A percentile compares a stretch with the other conserved stretches of the same genome.
These are phyloP conservation scores for Cyclotella cryptica DNA, from an alignment of 108 stramenopile species.

Conservation along the genomic window DNA sequence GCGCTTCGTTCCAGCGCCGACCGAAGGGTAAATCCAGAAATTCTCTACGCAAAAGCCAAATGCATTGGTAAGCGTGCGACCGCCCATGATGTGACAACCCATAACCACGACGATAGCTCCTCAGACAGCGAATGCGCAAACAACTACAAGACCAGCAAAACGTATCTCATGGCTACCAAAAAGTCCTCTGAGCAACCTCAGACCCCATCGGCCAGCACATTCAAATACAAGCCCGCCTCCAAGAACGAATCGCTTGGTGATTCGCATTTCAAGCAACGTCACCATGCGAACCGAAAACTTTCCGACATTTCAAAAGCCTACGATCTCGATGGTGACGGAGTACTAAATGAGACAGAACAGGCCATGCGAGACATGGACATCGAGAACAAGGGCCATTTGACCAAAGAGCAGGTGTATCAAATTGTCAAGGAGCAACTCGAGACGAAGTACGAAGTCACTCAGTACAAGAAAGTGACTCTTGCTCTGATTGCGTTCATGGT, in stretches of 20 bases:
- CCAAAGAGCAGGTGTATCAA: constrained; percentile 17
- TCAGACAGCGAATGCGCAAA: neutral
- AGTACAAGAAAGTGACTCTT: neutral
- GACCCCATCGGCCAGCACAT: neutral
- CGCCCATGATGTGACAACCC: neutral
- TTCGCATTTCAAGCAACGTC: neutral
- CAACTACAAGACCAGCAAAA: neutral
- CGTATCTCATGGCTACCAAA: neutral
- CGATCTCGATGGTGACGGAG: constrained; percentile 29
- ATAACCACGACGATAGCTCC: neutral
- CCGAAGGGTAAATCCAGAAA: no score
- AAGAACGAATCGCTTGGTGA: neutral
- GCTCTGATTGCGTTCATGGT: constrained; percentile 1
- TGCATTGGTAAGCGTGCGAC: neutral
- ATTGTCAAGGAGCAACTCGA: constrained; percentile 14
- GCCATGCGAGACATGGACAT: constrained; percentile 22
- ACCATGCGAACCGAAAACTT: neutral
- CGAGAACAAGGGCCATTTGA: constrained; percentile 15
- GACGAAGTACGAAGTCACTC: constrained; percentile 1
- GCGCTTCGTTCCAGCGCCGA: no score
- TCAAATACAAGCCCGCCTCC: constrained; percentile 3
- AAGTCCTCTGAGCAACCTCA: no score
- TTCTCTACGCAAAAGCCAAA: neutral
- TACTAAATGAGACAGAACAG: constrained; percentile 17
- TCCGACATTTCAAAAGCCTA: constrained; percentile 3